These are phyloP conservation scores for Nitzschia sp. DNA, from an alignment of 108 stramenopile species.

Conservation along the genomic window DNA sequence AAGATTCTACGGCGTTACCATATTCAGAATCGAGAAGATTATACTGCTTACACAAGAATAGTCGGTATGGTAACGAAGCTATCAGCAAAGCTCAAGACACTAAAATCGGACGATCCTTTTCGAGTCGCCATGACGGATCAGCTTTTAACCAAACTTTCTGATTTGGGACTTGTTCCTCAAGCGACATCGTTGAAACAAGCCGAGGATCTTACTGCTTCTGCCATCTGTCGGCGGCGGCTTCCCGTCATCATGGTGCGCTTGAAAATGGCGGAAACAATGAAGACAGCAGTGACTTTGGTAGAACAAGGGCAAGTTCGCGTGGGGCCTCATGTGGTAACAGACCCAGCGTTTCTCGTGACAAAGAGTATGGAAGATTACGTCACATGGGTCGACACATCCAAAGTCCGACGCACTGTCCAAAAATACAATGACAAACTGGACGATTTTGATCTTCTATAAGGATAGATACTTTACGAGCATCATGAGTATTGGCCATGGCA, in stretches of 20 bases:
- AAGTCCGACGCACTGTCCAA: slow-evolving; percentile 92
- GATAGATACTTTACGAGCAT: background rate
- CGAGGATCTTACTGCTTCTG: slow-evolving; percentile 92
- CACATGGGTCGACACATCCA: slow-evolving; percentile 97
- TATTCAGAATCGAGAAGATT: slow-evolving; percentile 98
- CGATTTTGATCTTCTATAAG: slow-evolving; percentile 97
- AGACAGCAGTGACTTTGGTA: slow-evolving; percentile 90
- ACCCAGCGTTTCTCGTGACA: slow-evolving; percentile 96
- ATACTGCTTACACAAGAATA: slow-evolving; percentile 86
- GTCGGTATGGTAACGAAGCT: slow-evolving; percentile 93
- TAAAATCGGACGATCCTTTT: slow-evolving; percentile 89
- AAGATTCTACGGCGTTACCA: slow-evolving; percentile 94
- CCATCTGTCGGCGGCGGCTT: slow-evolving; percentile 93
- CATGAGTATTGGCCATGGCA: no score
- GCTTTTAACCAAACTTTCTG: slow-evolving; percentile 91
- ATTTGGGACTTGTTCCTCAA: slow-evolving; percentile 88
- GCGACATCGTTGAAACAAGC: slow-evolving; percentile 89
- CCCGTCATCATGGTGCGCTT: slow-evolving; percentile 98
- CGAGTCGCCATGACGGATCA: slow-evolving; percentile 97
- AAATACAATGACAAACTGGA: slow-evolving; percentile 99
- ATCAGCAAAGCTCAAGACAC: slow-evolving; percentile 86
- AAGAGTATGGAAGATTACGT: slow-evolving; percentile 98
- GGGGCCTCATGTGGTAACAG: slow-evolving; percentile 97
- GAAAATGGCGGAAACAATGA: slow-evolving; percentile 97
- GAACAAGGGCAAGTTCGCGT: slow-evolving; percentile 99